Percentiles rank a stretch among this genome's conserved stretches.
These are phyloP conservation scores for Glonium stellatum DNA, from an alignment of 495 filamentous ascomycete species.

Conservation along the genomic window DNA sequence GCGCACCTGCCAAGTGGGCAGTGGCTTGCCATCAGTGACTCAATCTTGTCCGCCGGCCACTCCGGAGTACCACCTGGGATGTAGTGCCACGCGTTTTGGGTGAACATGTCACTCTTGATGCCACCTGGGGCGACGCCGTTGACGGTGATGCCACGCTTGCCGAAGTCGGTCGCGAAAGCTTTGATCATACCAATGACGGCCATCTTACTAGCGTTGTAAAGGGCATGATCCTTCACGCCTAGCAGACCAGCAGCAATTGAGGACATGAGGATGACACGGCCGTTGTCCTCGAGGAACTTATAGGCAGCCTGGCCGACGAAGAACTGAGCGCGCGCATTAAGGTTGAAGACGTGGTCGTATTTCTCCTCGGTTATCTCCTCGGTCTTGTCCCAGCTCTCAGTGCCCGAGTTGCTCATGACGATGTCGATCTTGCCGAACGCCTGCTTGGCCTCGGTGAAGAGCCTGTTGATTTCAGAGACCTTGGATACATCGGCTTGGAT, in stretches of 20 bases:
- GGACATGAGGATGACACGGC: slow-evolving; percentile 59
- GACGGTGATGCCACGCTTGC: slow-evolving; percentile 64
- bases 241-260: slow-evolving; percentile 48
- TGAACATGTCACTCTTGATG: slow-evolving; percentile 75
- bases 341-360: slow-evolving; percentile 67
- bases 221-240: slow-evolving; percentile 62
- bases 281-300: slow-evolving; percentile 59
- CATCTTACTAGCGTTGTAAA: slow-evolving; percentile 72
- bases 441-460: slow-evolving; percentile 58
- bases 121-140: slow-evolving; percentile 71
- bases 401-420: slow-evolving; percentile 64
- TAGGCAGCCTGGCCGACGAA: slow-evolving; percentile 74
- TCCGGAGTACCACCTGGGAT: slow-evolving; percentile 39
- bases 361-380: slow-evolving; percentile 67
- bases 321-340: slow-evolving; percentile 75
- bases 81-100: slow-evolving; percentile 60
- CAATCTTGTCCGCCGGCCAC: slow-evolving; percentile 39
- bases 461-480: slow-evolving; percentile 53
- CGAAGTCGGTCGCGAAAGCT: slow-evolving; percentile 66
- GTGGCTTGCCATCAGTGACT: slow-evolving; percentile 39
- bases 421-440: slow-evolving; percentile 68
- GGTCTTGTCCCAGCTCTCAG: slow-evolving; percentile 55
- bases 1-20: slow-evolving; percentile 51
- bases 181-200: slow-evolving; percentile 74
- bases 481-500: slow-evolving; percentile 72